Evolutionary conservation across 768 basidiomycete genomes (phyloP), one percentile per base, ranked within the genome.

Genomic region (Suillus bovinus): DNA sequence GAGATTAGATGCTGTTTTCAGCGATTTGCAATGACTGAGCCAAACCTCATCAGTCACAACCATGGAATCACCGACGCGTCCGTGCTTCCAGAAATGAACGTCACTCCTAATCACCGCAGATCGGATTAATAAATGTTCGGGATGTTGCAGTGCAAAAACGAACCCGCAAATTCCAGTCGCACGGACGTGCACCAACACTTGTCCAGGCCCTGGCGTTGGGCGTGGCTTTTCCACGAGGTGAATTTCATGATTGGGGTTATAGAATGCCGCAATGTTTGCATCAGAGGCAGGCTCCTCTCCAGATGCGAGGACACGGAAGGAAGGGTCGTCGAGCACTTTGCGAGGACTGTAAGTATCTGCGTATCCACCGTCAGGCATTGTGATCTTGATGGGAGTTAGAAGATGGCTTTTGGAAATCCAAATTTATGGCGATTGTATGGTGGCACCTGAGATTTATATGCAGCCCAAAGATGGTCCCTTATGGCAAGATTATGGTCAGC

Each of bases 31-130:
- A 44, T 50, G 33, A 20, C 22, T 22, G 5, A 60, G 49, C 22
- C 10, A 50, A 47, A 84, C 86, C 75, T 88, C 87, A 63, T 87
- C 87, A 16, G 82, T 85, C 33, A 88, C 87, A 27, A 89, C 76
- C 87, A 88, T 89, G 0, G 85, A 86, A 67, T 87, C 85, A 10
- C 88, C 88, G 58, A 89, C 81, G 44, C 85, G 76, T 7, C 87
- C 87, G 71, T 88, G 86, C 64, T 87, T 80, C 87, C 87, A 89
- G 71, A 89, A 88, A 69, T 89, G 87, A 66, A 89, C 85, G 63
- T 89, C 87, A 53, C 86, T 88, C 79, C 87, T 88, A 61, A 61
- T 36, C 27, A 60, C 34, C 55, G 16, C 13, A 9, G 29, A 34
- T 20, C 4, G 1, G n/a, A 31, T 41, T 31, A 50, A 36, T 22